These are phyloP conservation scores for Cutaneotrichosporon mucoides DNA, from an alignment of 1,284 basidiomycete species.

Conservation along the genomic window DNA sequence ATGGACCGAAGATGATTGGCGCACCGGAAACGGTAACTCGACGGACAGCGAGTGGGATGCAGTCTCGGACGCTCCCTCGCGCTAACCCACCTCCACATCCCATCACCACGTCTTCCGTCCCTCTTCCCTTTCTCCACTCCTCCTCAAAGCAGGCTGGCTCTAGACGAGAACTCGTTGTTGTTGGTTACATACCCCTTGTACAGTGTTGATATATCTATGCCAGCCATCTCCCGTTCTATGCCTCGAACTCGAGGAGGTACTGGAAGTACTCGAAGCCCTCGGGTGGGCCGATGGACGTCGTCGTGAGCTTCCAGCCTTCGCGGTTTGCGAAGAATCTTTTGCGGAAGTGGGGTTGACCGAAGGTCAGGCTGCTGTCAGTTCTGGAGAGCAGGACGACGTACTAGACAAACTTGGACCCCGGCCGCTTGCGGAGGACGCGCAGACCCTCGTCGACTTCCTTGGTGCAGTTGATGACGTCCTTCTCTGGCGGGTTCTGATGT, in stretches of 20 bases:
- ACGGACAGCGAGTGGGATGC: constrained; percentile 17
- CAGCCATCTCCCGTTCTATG: neutral
- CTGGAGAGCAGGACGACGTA: constrained; percentile 18
- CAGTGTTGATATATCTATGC: neutral
- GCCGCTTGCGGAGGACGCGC: constrained; percentile 60
- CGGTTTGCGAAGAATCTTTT: constrained; percentile 54
- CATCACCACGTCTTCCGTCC: too few species aligned
- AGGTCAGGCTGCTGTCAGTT: constrained; percentile 57
- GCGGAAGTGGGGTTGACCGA: constrained; percentile 88
- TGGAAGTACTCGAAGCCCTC: constrained; percentile 83
- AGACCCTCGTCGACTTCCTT: constrained; percentile 76
- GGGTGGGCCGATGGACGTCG: constrained; percentile 49
- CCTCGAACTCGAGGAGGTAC: constrained; percentile 55
- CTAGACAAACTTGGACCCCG: constrained; percentile 68
- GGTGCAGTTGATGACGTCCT: constrained; percentile 70
- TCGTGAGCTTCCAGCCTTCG: constrained; percentile 31
- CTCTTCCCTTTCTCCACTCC: too few species aligned
- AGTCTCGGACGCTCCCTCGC: constrained; percentile 3
- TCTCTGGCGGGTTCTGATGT: constrained; percentile 69
- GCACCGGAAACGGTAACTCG: neutral
- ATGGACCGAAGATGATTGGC: constrained; percentile 16
- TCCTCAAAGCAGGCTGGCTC: too few species aligned
- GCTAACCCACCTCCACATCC: neutral
- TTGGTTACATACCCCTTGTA: constrained; percentile 6
- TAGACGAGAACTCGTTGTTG: neutral